Evolutionary conservation across 2,329 filamentous ascomycete genomes (phyloP).

Genomic region (Cladosporium cucumerinum): DNA sequence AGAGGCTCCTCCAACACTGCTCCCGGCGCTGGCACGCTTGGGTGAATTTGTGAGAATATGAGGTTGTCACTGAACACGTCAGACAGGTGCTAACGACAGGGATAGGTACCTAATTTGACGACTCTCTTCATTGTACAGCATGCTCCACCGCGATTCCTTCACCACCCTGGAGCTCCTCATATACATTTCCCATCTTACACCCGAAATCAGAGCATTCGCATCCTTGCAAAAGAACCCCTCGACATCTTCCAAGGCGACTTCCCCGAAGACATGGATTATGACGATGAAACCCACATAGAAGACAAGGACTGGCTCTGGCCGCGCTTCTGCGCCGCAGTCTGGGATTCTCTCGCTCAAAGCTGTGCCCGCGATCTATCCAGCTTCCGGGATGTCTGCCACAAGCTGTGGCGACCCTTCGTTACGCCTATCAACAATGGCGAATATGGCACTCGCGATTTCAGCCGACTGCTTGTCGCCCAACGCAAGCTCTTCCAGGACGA

Average conservation of each 20-base stretch:
- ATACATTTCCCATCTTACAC: constrained; percentile 82
- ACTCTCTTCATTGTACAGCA: constrained; percentile 73
- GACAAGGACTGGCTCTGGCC: constrained; percentile 70
- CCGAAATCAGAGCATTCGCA: constrained; percentile 73
- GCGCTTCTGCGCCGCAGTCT: constrained; percentile 77
- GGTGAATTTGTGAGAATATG: constrained; percentile 58
- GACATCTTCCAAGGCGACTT: constrained; percentile 43
- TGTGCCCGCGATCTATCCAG: constrained; percentile 75
- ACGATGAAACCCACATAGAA: constrained; percentile 47
- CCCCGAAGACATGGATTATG: constrained; percentile 44
- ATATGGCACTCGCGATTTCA: constrained; percentile 74
- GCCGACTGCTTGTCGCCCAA: constrained; percentile 71
- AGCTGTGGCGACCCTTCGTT: constrained; percentile 83
- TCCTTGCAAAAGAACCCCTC: constrained; percentile 60
- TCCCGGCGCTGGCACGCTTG: constrained; percentile 76
- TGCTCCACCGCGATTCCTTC: constrained; percentile 66
- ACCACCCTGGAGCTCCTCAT: constrained; percentile 67
- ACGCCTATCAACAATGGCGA: constrained; percentile 72
- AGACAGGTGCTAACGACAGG: not conserved
- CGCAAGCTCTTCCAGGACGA: constrained; percentile 71
- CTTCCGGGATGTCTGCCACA: constrained; percentile 66
- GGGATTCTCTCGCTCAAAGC: constrained; percentile 79
- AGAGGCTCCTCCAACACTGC: constrained; percentile 72
- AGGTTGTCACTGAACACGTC: constrained; percentile 16
- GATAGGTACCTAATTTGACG: constrained; percentile 72